phyloP scores from a whole-genome alignment of 495 filamentous ascomycete species.

The Aspergillus sclerotioniger region DNA sequence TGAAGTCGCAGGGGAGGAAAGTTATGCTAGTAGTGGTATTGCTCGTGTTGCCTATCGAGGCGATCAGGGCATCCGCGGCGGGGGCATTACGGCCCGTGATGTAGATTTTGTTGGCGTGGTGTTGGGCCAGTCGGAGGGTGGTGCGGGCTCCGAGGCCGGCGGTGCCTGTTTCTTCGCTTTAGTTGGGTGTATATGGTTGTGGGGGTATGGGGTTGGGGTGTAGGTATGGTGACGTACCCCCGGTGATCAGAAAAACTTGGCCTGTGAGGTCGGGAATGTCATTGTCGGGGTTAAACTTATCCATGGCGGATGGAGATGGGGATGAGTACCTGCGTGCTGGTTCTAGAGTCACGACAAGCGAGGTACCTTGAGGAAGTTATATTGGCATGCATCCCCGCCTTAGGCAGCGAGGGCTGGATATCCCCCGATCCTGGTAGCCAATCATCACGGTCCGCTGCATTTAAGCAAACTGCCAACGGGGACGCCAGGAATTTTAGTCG shows the following conservation, averaged over 20 bases:
- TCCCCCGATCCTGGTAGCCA: no score
- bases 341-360: no score
- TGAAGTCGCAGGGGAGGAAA: constrained; percentile 46
- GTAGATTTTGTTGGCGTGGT: constrained; percentile 55
- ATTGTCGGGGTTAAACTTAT: constrained; percentile 19
- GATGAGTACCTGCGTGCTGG: no score
- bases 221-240: constrained; percentile 37
- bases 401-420: no score
- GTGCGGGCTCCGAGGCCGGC: constrained; percentile 60
- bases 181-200: not conserved
- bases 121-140: constrained; percentile 50
- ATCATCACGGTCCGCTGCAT: no score
- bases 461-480: no score
- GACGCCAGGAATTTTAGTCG: no score
- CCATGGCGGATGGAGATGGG: no score
- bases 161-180: constrained; percentile 22
- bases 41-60: constrained; percentile 31
- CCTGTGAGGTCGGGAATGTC: constrained; percentile 54
- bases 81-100: constrained; percentile 52
- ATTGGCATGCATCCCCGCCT: no score
- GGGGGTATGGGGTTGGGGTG: not conserved
- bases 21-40: constrained; percentile 27
- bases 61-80: constrained; percentile 45
- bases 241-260: constrained; percentile 58
- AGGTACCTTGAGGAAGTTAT: no score